These are phyloP conservation scores for Ophiocordyceps unilateralis DNA, from an alignment of 2,329 filamentous ascomycete genomes.

Conservation along the genomic window DNA sequence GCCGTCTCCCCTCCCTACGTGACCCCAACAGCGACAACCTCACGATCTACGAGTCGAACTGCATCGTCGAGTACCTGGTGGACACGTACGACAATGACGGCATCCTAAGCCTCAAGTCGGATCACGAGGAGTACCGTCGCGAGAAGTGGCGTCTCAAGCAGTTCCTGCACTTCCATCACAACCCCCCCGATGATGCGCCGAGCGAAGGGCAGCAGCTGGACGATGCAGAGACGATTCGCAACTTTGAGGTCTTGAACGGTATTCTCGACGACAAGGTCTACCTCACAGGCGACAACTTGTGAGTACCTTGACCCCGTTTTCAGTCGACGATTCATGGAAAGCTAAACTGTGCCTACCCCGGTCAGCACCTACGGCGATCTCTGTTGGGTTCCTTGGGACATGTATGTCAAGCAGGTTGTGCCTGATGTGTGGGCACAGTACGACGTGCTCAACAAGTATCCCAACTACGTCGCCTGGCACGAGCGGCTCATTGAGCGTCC, in stretches of 20 bases:
- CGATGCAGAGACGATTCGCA: slow-evolving; percentile 12
- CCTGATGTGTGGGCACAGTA: slow-evolving; percentile 7
- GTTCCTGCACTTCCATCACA: slow-evolving; percentile 17
- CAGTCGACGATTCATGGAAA: too few species aligned
- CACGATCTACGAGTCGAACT: slow-evolving; percentile 10
- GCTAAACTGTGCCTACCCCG: slow-evolving; percentile 2
- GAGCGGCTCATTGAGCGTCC: slow-evolving; percentile 14
- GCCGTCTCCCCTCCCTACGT: slow-evolving; percentile 14
- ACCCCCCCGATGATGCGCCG: slow-evolving; percentile 2
- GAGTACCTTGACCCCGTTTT: slow-evolving; percentile 5
- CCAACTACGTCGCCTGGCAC: slow-evolving; percentile 18
- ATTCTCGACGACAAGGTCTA: slow-evolving; percentile 17
- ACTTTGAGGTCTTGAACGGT: slow-evolving; percentile 13
- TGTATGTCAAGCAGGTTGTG: slow-evolving; percentile 3
- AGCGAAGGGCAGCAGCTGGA: slow-evolving; percentile 16
- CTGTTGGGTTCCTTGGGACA: slow-evolving; percentile 15
- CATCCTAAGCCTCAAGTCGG: slow-evolving; percentile 10
- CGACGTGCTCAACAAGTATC: slow-evolving; percentile 15
- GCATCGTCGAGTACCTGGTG: slow-evolving; percentile 14
- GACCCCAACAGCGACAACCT: slow-evolving; percentile 17
- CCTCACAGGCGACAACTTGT: slow-evolving; percentile 18
- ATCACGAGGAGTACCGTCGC: not conserved
- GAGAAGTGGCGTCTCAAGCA: slow-evolving; percentile 16
- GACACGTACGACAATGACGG: slow-evolving; percentile 11
- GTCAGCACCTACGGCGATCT: slow-evolving; percentile 18